Evolutionary conservation across 2,329 filamentous ascomycete species (phyloP).

Genomic region (Cytospora leucostoma): DNA sequence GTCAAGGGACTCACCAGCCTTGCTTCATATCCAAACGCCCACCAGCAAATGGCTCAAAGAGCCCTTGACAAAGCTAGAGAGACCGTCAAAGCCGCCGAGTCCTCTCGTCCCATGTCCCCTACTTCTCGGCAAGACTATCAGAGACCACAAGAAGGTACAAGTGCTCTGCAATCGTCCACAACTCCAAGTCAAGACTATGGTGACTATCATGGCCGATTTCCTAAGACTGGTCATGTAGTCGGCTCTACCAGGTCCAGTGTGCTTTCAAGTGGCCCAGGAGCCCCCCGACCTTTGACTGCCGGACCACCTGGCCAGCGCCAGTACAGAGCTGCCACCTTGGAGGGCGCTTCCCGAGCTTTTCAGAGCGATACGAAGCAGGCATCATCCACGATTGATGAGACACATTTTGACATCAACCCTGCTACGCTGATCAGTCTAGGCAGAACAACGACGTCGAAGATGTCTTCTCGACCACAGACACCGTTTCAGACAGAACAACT

Average conservation of each 20-base stretch:
- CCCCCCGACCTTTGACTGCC: slow-evolving; percentile 54
- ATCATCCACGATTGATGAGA: slow-evolving; percentile 1
- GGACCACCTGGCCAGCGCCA: slow-evolving; percentile 57
- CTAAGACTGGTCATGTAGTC: slow-evolving; percentile 25
- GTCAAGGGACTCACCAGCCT: slow-evolving; percentile 55
- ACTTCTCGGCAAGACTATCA: slow-evolving; percentile 23
- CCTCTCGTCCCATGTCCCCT: slow-evolving; percentile 28
- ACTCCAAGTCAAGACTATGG: slow-evolving; percentile 16
- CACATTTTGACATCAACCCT: not conserved
- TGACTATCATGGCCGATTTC: slow-evolving; percentile 19
- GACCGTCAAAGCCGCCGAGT: slow-evolving; percentile 26
- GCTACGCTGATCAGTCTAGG: not conserved
- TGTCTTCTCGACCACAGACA: not conserved
- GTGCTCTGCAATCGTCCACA: not conserved
- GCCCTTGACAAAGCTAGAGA: slow-evolving; percentile 38
- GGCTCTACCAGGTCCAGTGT: slow-evolving; percentile 27
- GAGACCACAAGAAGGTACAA: not conserved
- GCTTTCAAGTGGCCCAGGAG: slow-evolving; percentile 42
- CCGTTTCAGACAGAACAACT: not conserved
- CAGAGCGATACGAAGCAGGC: slow-evolving; percentile 31
- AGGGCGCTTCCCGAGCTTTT: slow-evolving; percentile 41
- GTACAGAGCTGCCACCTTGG: slow-evolving; percentile 47
- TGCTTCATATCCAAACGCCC: slow-evolving; percentile 58
- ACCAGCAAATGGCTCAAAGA: slow-evolving; percentile 53
- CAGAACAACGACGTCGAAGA: not conserved